Evolutionary conservation across 148 eudicot genomes (phyloP).

Genomic region (Vaccinium myrtillus): DNA sequence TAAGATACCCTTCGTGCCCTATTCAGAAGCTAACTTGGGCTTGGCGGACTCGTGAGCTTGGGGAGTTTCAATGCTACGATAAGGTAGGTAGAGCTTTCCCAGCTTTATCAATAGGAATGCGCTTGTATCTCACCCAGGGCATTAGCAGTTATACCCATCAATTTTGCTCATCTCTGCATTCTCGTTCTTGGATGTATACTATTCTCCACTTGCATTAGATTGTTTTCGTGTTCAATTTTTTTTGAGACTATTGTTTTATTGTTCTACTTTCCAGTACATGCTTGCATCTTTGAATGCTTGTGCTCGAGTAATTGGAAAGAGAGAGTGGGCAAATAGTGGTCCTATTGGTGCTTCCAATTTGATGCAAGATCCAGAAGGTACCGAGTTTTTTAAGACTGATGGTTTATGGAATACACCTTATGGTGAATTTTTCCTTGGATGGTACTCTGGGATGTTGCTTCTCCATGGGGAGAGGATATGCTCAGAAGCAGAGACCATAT

Average conservation of each 20-base stretch:
- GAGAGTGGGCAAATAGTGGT: slow-evolving; percentile 40
- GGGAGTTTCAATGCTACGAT: slow-evolving; percentile 55
- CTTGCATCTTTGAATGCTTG: slow-evolving; percentile 40
- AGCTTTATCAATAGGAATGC: slow-evolving; percentile 1
- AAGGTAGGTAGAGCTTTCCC: slow-evolving; percentile 28
- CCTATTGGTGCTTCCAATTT: slow-evolving; percentile 40
- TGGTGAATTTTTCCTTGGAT: slow-evolving; percentile 50
- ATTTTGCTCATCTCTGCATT: not conserved
- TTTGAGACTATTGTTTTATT: not conserved
- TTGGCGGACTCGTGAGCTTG: slow-evolving; percentile 39
- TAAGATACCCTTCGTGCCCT: slow-evolving; percentile 51
- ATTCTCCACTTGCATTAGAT: not conserved
- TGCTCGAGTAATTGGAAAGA: slow-evolving; percentile 33
- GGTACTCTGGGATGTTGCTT: slow-evolving; percentile 54
- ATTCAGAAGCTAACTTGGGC: slow-evolving; percentile 36
- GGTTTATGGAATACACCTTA: slow-evolving; percentile 45
- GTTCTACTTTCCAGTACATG: slow-evolving; percentile 43
- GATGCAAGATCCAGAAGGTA: slow-evolving; percentile 36
- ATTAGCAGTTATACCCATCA: not conserved
- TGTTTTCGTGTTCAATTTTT: not conserved
- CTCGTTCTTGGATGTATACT: not conserved
- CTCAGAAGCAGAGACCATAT: slow-evolving; percentile 38
- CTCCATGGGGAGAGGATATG: slow-evolving; percentile 50
- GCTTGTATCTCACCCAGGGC: not conserved
- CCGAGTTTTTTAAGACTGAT: slow-evolving; percentile 37